These are phyloP conservation scores for Rhizopogon roseolus DNA, from an alignment of 768 basidiomycete species.

Conservation along the genomic window DNA sequence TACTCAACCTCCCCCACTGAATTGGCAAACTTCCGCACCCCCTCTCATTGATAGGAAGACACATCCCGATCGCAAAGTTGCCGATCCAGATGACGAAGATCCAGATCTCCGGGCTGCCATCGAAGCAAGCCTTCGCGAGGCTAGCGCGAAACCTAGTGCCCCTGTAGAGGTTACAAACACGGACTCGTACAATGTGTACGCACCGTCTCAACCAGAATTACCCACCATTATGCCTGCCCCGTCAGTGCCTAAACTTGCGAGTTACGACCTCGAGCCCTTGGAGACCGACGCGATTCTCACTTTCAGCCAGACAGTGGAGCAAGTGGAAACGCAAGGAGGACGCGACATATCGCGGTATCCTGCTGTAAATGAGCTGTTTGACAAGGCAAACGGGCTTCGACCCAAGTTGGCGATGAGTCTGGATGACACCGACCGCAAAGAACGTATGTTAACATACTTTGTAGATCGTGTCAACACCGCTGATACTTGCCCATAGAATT, in stretches of 20 bases:
- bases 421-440: slow-evolving; percentile 82
- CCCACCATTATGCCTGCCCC: slow-evolving; percentile 35
- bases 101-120: slow-evolving; percentile 91
- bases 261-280: slow-evolving; percentile 73
- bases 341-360: slow-evolving; percentile 78
- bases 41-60: slow-evolving; percentile 56
- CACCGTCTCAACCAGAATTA: slow-evolving; percentile 41
- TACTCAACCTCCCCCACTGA: slow-evolving; percentile 45
- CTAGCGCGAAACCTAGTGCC: slow-evolving; percentile 71
- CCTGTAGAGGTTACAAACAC: slow-evolving; percentile 58
- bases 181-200: slow-evolving; percentile 32
- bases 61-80: slow-evolving; percentile 28
- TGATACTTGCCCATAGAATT: slow-evolving; percentile 48
- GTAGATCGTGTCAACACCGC: not conserved
- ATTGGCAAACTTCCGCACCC: slow-evolving; percentile 64
- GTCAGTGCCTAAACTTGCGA: slow-evolving; percentile 53
- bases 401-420: slow-evolving; percentile 81
- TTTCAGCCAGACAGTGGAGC: slow-evolving; percentile 87
- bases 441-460: slow-evolving; percentile 48
- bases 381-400: slow-evolving; percentile 71
- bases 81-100: slow-evolving; percentile 76
- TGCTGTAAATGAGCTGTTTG: slow-evolving; percentile 78
- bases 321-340: slow-evolving; percentile 73
- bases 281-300: slow-evolving; percentile 87
- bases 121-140: slow-evolving; percentile 90